Base-by-base conservation (phyloP, 768 basidiomycete genomes). In the Termitomyces titanicus region DNA sequence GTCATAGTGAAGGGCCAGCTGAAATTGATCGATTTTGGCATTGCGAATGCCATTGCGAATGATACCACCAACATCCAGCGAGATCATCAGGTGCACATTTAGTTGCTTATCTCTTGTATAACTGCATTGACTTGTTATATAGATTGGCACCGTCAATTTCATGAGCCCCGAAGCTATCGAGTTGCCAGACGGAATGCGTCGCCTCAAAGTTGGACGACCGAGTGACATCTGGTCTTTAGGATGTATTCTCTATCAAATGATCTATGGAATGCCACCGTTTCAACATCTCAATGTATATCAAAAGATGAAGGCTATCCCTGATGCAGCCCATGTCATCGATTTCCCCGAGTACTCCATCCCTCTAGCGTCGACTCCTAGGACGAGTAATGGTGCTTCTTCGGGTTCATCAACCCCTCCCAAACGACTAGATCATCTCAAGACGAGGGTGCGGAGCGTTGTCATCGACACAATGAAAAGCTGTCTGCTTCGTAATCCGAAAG, bases 21-120 rank as follows among this genome's bases (percentile, higher is more conserved):
- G 54, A 99, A 99, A 79, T 75, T 99, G 59, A 99, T 99, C 61
- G 96, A 99, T 69, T 99, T 99, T 66, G 96, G 96, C n/a, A 99
- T 99, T 64, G 95, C 96, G 13, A 98, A 98, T 67, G 95, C 95
- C 9, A 96, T 99, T 61, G 94, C 95, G 17, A 98, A 95, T 66
- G 96, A 99, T 63, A 99, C 96, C 2, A 98, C 96, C 2, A 98
- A 99, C 65, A 98, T 98, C 54, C 94, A 96, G 61, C 81, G 96
- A 54, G 96, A 99, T 62, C 91, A 93, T 65, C 94, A 95, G 82
- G 93, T 92, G 63, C 27, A 72, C 38, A 51, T 34, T 39, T 22
- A 13, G 22, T 35, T 7, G 27, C 38, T 22, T 22, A 22, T 31
- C 3, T 27, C 17, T 4, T 4, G 29, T 51, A 25, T 38, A 53